These are phyloP conservation scores for Protomyces lactucae-debilis DNA, from an alignment of 1,139 yeast species.

Conservation along the genomic window DNA sequence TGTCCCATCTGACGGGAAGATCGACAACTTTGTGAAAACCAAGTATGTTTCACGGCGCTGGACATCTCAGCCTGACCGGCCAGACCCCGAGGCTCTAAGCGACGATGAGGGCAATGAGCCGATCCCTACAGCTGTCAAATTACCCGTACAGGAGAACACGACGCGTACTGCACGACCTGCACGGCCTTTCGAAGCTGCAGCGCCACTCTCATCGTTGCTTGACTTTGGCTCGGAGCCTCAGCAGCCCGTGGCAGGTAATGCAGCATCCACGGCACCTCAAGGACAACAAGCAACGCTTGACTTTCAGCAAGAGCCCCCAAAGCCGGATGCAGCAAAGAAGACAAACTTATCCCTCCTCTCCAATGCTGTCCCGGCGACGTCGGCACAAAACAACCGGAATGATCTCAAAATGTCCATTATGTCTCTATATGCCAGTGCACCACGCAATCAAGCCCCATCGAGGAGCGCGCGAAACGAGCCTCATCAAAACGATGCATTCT, in stretches of 20 bases:
- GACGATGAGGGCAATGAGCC: slow-evolving; percentile 29
- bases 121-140: background rate
- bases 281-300: slow-evolving; percentile 31
- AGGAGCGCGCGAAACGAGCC: background rate
- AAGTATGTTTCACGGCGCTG: slow-evolving; percentile 89
- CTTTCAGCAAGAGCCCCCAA: slow-evolving; percentile 28
- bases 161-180: background rate
- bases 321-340: slow-evolving; percentile 8
- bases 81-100: slow-evolving; percentile 50
- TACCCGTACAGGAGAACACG: slow-evolving; percentile 30
- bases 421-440: slow-evolving; percentile 78
- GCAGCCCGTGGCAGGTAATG: slow-evolving; percentile 26
- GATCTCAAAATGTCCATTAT: slow-evolving; percentile 87
- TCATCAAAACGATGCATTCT: background rate
- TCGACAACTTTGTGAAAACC: slow-evolving; percentile 82
- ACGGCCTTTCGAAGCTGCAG: slow-evolving; percentile 20
- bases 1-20: slow-evolving; percentile 74
- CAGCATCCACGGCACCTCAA: slow-evolving; percentile 32
- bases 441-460: slow-evolving; percentile 25
- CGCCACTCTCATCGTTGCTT: background rate
- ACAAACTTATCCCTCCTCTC: slow-evolving; percentile 18
- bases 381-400: slow-evolving; percentile 43
- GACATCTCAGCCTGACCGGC: slow-evolving; percentile 53
- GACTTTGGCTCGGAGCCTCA: slow-evolving; percentile 28
- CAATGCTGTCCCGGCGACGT: background rate